phyloP scores from a whole-genome alignment of 2,329 filamentous ascomycete genomes.

The Exophiala xenobiotica region DNA sequence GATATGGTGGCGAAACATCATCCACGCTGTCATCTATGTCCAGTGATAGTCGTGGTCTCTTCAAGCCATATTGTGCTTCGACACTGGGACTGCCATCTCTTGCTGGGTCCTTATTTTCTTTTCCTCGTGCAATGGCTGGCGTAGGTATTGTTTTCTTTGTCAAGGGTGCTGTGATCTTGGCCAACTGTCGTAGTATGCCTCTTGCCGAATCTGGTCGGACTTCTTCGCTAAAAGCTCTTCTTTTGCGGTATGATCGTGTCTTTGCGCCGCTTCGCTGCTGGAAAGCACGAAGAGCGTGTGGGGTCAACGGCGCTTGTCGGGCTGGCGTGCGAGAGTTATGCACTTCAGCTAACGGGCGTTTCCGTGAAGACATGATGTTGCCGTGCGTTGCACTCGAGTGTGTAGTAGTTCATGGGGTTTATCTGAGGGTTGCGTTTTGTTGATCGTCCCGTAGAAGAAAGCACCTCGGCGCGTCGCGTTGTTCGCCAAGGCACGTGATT shows the following conservation, averaged over 20 bases:
- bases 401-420: not conserved
- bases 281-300: constrained; percentile 55
- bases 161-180: constrained; percentile 53
- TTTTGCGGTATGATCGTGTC: constrained; percentile 26
- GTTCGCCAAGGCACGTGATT: constrained; percentile 12
- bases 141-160: constrained; percentile 49
- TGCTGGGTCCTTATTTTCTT: constrained; percentile 33
- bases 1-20: constrained; percentile 44
- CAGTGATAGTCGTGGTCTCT: constrained; percentile 42
- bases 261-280: constrained; percentile 45
- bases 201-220: constrained; percentile 56
- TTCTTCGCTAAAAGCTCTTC: constrained; percentile 13
- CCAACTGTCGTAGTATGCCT: constrained; percentile 54
- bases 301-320: constrained; percentile 51
- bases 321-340: constrained; percentile 30
- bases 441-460: not conserved
- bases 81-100: constrained; percentile 42
- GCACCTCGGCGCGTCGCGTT: not conserved
- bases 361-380: constrained; percentile 25
- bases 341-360: constrained; percentile 17
- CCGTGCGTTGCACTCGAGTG: not conserved
- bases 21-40: constrained; percentile 40
- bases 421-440: not conserved
- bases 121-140: constrained; percentile 39
- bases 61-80: constrained; percentile 48